phyloP scores from a whole-genome alignment of 176 grass and related monocot species.

The Microstegium vimineum region DNA sequence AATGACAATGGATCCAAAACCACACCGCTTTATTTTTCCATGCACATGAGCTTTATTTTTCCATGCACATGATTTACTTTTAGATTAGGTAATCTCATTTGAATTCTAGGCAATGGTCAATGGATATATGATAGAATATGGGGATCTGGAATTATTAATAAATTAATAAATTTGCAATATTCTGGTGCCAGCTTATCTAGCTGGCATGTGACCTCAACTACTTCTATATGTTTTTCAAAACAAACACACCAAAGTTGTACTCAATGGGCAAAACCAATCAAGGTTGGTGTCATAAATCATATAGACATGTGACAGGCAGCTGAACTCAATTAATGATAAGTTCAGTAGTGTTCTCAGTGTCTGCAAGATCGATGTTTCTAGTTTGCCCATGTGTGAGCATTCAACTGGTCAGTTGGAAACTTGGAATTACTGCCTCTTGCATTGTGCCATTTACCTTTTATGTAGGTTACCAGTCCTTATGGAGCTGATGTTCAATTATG shows the following conservation, averaged over 20 bases:
- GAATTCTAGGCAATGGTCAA: neutral
- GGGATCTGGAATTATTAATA: neutral
- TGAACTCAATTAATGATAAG: neutral
- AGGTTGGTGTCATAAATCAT: neutral
- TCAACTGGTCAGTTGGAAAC: neutral
- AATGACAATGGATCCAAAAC: neutral
- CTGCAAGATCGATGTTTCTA: neutral
- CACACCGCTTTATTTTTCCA: neutral
- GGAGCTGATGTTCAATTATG: neutral
- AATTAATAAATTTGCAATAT: neutral
- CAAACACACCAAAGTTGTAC: neutral
- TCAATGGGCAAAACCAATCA: neutral
- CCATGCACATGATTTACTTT: neutral
- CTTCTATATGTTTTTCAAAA: neutral
- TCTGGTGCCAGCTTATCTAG: neutral
- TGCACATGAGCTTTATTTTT: neutral
- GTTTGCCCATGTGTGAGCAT: neutral
- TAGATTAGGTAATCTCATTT: neutral
- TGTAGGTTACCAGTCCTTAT: neutral
- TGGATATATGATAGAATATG: neutral
- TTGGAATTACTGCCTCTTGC: neutral
- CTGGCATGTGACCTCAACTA: neutral
- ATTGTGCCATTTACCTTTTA: neutral
- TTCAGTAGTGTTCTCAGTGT: neutral
- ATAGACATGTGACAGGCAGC: neutral